phyloP scores from a whole-genome alignment of 1,284 basidiomycete genomes.

The Leucoagaricus sp. region DNA sequence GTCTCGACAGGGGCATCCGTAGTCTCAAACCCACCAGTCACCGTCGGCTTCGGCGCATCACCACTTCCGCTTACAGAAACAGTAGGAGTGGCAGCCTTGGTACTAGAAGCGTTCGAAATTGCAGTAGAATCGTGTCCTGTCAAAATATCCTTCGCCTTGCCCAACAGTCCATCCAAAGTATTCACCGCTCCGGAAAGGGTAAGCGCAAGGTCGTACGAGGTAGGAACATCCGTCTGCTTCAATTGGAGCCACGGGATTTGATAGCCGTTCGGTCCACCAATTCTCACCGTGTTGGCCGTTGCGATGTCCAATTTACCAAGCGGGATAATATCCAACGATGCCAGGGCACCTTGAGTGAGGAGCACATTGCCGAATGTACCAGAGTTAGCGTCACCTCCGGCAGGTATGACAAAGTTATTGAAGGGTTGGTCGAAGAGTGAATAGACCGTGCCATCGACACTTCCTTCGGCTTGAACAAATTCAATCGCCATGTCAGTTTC shows the following conservation, averaged over 20 bases:
- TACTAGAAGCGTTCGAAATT: background rate
- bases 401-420: constrained; percentile 54
- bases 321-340: constrained; percentile 51
- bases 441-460: constrained; percentile 51
- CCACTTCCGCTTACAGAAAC: constrained; percentile 13
- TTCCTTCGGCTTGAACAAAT: constrained; percentile 57
- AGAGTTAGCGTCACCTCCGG: constrained; percentile 46
- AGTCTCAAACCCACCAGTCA: constrained; percentile 14
- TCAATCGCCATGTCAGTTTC: constrained; percentile 55
- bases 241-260: constrained; percentile 59
- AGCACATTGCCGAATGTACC: constrained; percentile 43
- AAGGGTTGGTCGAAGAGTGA: constrained; percentile 60
- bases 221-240: constrained; percentile 46
- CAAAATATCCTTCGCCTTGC: constrained; percentile 10
- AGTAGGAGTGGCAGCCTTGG: background rate
- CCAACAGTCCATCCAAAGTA: constrained; percentile 5
- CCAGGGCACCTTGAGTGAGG: constrained; percentile 55
- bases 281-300: constrained; percentile 47
- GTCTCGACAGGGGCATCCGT: background rate
- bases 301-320: constrained; percentile 17
- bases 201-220: constrained; percentile 40
- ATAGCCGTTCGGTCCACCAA: constrained; percentile 51
- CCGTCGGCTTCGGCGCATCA: constrained; percentile 14
- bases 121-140: background rate
- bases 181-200: constrained; percentile 14